Conservation (phyloP, 306 rosid genomes). For the Alnus glutinosa region DNA sequence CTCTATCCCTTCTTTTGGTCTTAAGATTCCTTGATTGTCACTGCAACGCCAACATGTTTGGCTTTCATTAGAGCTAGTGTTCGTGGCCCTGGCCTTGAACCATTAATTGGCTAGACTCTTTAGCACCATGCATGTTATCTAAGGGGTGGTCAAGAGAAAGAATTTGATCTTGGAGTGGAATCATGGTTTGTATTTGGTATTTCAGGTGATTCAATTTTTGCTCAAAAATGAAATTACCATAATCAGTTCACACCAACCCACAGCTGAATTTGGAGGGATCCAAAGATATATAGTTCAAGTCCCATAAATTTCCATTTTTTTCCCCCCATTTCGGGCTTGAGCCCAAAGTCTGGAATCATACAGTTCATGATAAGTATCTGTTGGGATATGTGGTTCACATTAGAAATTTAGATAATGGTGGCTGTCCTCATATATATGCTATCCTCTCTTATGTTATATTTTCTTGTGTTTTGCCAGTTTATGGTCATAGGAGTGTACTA, state of each 20-base stretch:
- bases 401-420: background rate
- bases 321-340: background rate
- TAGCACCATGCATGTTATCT: background rate
- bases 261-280: background rate
- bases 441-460: background rate
- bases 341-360: background rate
- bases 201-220: background rate
- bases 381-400: background rate
- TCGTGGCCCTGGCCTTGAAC: background rate
- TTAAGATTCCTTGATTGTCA: background rate
- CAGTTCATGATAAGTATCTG: background rate
- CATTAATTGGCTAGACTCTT: background rate
- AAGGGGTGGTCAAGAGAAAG: background rate
- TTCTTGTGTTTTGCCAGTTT: background rate
- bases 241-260: background rate
- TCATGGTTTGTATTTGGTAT: background rate
- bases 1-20: background rate
- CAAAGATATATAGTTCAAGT: background rate
- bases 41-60: background rate
- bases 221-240: background rate
- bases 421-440: conserved; percentile 11
- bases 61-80: background rate
- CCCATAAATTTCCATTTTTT: background rate
- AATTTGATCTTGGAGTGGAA: background rate
- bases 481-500: background rate